Evolutionary conservation across 495 filamentous ascomycete species (phyloP), one percentile per base, ranked within the genome.

Genomic region (Beverwykella pulmonaria): DNA sequence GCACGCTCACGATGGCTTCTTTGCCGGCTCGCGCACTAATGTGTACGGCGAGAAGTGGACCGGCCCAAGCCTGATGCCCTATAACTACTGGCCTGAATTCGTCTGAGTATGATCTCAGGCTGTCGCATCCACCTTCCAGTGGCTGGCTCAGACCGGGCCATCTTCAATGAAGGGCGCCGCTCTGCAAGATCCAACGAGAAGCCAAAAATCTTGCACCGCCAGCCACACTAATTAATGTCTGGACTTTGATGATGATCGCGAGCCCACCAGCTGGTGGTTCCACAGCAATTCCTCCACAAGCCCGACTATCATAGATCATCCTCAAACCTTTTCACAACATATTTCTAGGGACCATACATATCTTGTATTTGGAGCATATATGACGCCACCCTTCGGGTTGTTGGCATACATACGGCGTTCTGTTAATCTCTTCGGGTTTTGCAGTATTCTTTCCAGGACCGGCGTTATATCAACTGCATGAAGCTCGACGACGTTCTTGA

Each of bases 1-100:
- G 61, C 74, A 77, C n/a, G 83, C 83, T 0, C 83, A 86, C 27
- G 82, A 85, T 53, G 80, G 78, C 19, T 86, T 81, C 74, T 81
- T 86, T 63, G 67, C 69, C 0, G 76, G 80, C 29, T 58, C 67
- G 7, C 74, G 83, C 14, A 76, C 73, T 22, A 86, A 86, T 67
- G 71, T 74, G 0, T 86, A 86, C 64, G 82, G 83, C 26, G 83
- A 86, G 72, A 73, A 76, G 39, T 86, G 83, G 83, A 61, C 61
- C 1, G 83, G 83, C 0, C 82, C 82, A 23, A 44, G 36, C 17
- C 15, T 77, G 9, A 64, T 69, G 61, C 68, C 72, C 12, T 77
- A 76, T 61, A 73, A 76, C 64, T 68, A 71, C 53, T 77, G 75
- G 75, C 75, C 75, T 30, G 75, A 77, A 46, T 75, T 69, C 52